Conservation (phyloP, 306 rosid species). For the Cucurbita maxima region DNA sequence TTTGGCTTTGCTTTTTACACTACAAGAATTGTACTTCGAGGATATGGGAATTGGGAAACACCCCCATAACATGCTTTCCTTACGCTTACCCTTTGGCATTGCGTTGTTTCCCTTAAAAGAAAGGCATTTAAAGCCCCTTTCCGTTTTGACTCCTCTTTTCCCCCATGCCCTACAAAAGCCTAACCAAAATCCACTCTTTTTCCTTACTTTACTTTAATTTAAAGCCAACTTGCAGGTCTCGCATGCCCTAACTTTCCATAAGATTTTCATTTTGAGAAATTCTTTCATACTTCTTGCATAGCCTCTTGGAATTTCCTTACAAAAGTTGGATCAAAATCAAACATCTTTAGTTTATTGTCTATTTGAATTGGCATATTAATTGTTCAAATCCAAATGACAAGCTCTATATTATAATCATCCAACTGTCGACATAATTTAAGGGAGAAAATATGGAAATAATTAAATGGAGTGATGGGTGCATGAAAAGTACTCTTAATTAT, state of each 20-base stretch:
- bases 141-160: background rate
- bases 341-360: background rate
- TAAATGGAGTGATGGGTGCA: background rate
- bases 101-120: background rate
- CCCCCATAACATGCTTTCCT: background rate
- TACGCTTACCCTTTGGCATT: background rate
- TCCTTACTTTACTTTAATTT: background rate
- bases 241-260: background rate
- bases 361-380: background rate
- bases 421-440: background rate
- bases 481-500: background rate
- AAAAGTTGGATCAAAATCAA: background rate
- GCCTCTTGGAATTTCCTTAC: background rate
- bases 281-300: too few species aligned
- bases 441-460: background rate
- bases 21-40: constrained; percentile 19
- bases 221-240: background rate
- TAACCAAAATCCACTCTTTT: background rate
- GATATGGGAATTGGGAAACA: constrained; percentile 24
- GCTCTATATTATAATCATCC: background rate
- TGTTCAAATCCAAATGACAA: background rate
- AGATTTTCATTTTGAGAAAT: background rate
- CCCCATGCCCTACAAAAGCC: background rate
- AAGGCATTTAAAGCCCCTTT: background rate
- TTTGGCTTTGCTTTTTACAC: constrained; percentile 28